A percentile compares a stretch with the other conserved stretches of the same genome.
phyloP scores from a whole-genome alignment of 2,329 filamentous ascomycete species.

The Claviceps arundinis region DNA sequence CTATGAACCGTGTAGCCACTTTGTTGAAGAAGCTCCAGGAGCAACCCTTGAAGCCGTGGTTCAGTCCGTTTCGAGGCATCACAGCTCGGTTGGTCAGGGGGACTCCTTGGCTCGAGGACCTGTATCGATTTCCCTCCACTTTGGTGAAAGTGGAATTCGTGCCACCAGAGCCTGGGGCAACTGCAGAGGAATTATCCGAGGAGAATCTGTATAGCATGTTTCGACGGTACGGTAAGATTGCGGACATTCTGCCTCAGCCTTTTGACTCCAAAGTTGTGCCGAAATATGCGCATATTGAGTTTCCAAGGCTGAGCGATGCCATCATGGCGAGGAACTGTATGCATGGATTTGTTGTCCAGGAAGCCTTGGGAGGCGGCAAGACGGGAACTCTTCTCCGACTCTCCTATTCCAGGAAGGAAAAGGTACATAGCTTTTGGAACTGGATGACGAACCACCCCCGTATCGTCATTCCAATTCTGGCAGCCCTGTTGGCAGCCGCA shows the following conservation, averaged over 20 bases:
- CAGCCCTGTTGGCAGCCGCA: constrained; percentile 66
- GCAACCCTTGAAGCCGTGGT: constrained; percentile 73
- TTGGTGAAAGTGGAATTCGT: constrained; percentile 77
- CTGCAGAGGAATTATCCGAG: constrained; percentile 67
- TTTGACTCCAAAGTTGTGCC: constrained; percentile 77
- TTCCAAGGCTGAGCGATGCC: constrained; percentile 56
- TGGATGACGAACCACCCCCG: constrained; percentile 80
- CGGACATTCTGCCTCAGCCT: constrained; percentile 70
- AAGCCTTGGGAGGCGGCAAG: constrained; percentile 60
- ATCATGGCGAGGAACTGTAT: constrained; percentile 87
- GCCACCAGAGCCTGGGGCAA: constrained; percentile 53
- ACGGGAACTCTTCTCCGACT: constrained; percentile 65
- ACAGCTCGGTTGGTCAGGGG: constrained; percentile 64
- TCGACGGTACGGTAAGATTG: constrained; percentile 78
- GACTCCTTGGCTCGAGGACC: constrained; percentile 85
- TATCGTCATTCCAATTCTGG: constrained; percentile 72
- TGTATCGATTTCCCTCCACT: constrained; percentile 67
- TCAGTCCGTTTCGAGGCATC: constrained; percentile 66
- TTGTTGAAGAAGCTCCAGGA: constrained; percentile 52
- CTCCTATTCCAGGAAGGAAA: constrained; percentile 69
- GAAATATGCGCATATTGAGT: constrained; percentile 69
- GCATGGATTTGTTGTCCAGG: constrained; percentile 65
- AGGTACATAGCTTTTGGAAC: constrained; percentile 67
- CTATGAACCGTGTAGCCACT: constrained; percentile 20
- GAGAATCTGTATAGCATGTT: constrained; percentile 82